Percentiles rank a stretch among this genome's conserved stretches.
Conservation (phyloP, 139 green algal genomes). For the Asterochloris erici region DNA sequence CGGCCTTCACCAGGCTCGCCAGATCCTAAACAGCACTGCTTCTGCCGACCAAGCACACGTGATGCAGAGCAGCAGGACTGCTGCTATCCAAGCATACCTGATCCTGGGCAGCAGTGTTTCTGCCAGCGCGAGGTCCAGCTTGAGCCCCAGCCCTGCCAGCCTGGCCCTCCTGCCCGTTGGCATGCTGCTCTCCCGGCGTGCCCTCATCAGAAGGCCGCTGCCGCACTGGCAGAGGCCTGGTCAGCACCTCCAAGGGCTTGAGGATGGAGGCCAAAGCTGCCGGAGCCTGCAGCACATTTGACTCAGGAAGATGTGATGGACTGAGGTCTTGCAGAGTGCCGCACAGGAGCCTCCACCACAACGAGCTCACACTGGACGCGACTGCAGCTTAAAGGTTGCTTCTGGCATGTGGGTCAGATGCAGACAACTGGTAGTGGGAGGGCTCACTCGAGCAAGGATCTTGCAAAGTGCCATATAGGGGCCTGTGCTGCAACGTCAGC, state of each 20-base stretch:
- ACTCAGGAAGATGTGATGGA: not conserved
- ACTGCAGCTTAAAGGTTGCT: too few species aligned
- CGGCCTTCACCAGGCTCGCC: too few species aligned
- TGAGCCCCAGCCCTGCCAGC: constrained; percentile 5
- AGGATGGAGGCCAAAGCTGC: constrained; percentile 64
- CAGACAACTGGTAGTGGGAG: too few species aligned
- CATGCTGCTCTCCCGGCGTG: not conserved
- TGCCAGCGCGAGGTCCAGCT: constrained; percentile 14
- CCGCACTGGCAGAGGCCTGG: constrained; percentile 38
- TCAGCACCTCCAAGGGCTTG: constrained; percentile 82
- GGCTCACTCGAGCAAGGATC: not conserved
- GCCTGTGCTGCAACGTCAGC: not conserved
- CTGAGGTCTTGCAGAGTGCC: not conserved
- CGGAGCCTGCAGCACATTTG: constrained; percentile 28
- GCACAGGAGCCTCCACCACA: not conserved
- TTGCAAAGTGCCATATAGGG: not conserved
- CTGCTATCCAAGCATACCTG: too few species aligned
- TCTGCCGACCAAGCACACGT: too few species aligned
- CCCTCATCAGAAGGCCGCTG: not conserved
- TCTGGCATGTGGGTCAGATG: too few species aligned
- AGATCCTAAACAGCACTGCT: too few species aligned
- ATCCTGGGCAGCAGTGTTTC: not conserved
- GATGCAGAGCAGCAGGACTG: too few species aligned
- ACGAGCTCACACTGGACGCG: too few species aligned
- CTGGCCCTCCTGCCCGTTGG: not conserved